Base-by-base conservation (phyloP, 2,329 filamentous ascomycete species). In the Pestalotiopsis sp. region DNA sequence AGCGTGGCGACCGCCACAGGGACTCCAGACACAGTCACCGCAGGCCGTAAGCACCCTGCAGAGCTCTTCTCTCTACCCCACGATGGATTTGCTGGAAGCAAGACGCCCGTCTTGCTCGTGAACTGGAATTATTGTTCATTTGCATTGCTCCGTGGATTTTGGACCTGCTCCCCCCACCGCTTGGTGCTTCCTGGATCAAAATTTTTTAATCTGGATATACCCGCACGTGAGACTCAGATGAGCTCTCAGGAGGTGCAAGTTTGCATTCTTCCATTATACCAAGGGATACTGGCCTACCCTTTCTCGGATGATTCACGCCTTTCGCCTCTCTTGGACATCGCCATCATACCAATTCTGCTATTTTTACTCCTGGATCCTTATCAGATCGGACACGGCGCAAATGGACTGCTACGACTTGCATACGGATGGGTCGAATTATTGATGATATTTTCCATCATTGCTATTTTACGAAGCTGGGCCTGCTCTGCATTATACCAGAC, bases 311-410 rank as follows among this genome's bases (percentile, higher is more conserved):
- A 65, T 66, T 63, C 31, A 49, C 56, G 41, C 66, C 38, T 25
- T 38, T 62, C 59, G 14, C 59, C 66, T 58, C 41, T 68, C 64
- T 72, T 71, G 75, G 73, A 75, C 61, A 68, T 66, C 62, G 67
- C 61, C 69, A 23, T 52, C 60, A 52, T 68, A 58, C 36, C 39
- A 68, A 57, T 45, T 65, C 58, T 68, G 59, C 20, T 66, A 60
- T 63, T 63, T 63, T 52, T 36, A 36, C 20, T 74, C 72, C 74
- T 76, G 75, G 71, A 68, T 69, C 73, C 72, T 70, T 69, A 64
- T 71, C 76, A 75, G 73, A 76, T 76, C 75, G 75, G 75, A 75
- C 68, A 75, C 73, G 77, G 77, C 77, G 76, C 73, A 77, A 74
- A 71, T 72, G 74, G 71, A 60, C 65, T 72, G 68, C 71, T 72